Base-by-base conservation (phyloP, 2,329 filamentous ascomycete species). In the Fusarium cicatricum region DNA sequence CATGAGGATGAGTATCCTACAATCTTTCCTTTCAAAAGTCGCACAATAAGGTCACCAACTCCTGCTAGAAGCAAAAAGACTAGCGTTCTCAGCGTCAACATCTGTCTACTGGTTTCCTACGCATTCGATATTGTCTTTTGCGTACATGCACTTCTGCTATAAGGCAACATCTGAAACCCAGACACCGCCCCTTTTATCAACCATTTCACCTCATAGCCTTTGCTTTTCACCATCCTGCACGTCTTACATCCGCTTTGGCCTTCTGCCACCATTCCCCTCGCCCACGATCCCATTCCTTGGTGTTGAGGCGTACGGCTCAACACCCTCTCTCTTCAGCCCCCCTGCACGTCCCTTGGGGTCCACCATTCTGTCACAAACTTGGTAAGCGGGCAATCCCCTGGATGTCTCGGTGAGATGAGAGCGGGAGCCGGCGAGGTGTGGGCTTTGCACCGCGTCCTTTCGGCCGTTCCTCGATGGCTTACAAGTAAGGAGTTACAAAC, bases 301-400 rank as follows among this genome's bases (percentile, higher is more conserved):
- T 50, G 45, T 54, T 57, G 53, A 45, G 28, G 38, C 28, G 15
- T 37, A 29, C 36, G 46, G 23, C 38, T 39, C 21, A 40, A 47
- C 43, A 53, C 45, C 37, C 47, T 34, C 16, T 33, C 33, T 7
- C 15, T 15, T 14, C 21, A 10, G 9, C 46, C 21, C 32, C 37
- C 12, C 46, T 41, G 26, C 16, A 50, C 37, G n/a, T 33, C 11
- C 33, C 26, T 29, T 26, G 11, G 32, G 51, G n/a, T 39, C 39
- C 48, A 58, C 48, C 44, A 33, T 33, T 40, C 11, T 32, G 23
- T 41, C 36, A 34, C 38, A 23, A 19, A 45, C 36, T 29, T 26
- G 36, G 38, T 39, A 47, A 16, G 40, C 50, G 52, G 34, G 33
- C 29, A 39, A 23, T 32, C 23, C 11, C 17, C 38, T 43, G 38